Conservation (phyloP, 2,329 filamentous ascomycete genomes). For the Fusarium dlaminii region DNA sequence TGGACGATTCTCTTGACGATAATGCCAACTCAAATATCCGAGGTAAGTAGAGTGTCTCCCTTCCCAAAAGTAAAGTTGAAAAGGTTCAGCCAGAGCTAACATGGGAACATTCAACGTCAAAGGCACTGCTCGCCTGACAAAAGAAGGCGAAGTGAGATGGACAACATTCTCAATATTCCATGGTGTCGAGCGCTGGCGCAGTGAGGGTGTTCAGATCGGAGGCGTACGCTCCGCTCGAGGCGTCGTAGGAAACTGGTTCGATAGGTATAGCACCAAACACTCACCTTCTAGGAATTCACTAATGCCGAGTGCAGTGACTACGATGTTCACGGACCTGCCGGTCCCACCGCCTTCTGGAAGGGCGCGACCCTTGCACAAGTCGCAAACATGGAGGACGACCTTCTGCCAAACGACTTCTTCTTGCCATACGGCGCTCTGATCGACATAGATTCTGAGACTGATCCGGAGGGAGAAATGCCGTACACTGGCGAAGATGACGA, state of each 20-base stretch:
- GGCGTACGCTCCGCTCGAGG: conserved; percentile 72
- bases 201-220: conserved; percentile 79
- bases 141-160: conserved; percentile 78
- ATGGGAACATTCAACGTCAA: conserved; percentile 38
- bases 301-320: conserved; percentile 61
- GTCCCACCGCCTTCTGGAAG: conserved; percentile 84
- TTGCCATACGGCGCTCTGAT: conserved; percentile 41
- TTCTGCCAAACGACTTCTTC: conserved; percentile 47
- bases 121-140: conserved; percentile 72
- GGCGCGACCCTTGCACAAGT: conserved; percentile 59
- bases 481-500: conserved; percentile 36
- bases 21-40: conserved; percentile 73
- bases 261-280: conserved; percentile 61
- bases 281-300: neutral
- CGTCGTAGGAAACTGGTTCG: conserved; percentile 81
- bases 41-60: conserved; percentile 57
- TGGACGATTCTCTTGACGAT: conserved; percentile 73
- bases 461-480: conserved; percentile 43
- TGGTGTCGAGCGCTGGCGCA: conserved; percentile 78
- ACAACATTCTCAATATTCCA: conserved; percentile 71
- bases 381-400: conserved; percentile 41
- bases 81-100: conserved; percentile 18
- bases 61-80: neutral
- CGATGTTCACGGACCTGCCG: conserved; percentile 73
- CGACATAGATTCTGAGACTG: conserved; percentile 26